Evolutionary conservation across 352 stramenopile species (phyloP).

Genomic region (Phytophthora megakarya): DNA sequence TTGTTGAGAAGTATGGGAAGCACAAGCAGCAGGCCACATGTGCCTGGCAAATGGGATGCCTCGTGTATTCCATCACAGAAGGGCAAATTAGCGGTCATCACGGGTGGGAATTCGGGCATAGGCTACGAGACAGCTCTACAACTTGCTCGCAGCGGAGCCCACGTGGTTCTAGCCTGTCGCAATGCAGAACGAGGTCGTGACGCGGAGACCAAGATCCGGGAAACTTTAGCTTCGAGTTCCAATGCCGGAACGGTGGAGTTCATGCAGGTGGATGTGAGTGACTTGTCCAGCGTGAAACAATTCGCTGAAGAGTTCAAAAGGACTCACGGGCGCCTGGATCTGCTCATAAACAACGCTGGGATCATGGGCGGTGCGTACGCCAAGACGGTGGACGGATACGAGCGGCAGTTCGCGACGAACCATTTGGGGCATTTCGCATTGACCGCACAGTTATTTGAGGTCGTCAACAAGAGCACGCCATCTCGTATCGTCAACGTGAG

Average conservation of each 20-base stretch:
- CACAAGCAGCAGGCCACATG: constrained; percentile 3
- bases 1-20: constrained; percentile 13
- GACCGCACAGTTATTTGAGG: constrained; percentile 46
- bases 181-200: constrained; percentile 18
- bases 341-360: constrained; percentile 76
- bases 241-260: constrained; percentile 46
- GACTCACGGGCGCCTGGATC: constrained; percentile 41
- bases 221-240: constrained; percentile 5
- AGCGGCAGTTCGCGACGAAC: constrained; percentile 73
- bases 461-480: constrained; percentile 33
- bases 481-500: constrained; percentile 55
- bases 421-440: constrained; percentile 66
- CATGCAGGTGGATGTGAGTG: constrained; percentile 53
- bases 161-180: constrained; percentile 48
- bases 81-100: constrained; percentile 39
- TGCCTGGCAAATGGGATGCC: constrained; percentile 28
- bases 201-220: constrained; percentile 30
- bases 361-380: constrained; percentile 47
- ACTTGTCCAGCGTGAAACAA: constrained; percentile 46
- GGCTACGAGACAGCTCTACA: constrained; percentile 44
- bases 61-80: constrained; percentile 28
- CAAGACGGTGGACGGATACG: constrained; percentile 47
- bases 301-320: constrained; percentile 45
- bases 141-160: constrained; percentile 32
- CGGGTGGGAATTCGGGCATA: constrained; percentile 41